Conservation (phyloP, 768 basidiomycete genomes). For the Lepiota brunneoincarnata region DNA sequence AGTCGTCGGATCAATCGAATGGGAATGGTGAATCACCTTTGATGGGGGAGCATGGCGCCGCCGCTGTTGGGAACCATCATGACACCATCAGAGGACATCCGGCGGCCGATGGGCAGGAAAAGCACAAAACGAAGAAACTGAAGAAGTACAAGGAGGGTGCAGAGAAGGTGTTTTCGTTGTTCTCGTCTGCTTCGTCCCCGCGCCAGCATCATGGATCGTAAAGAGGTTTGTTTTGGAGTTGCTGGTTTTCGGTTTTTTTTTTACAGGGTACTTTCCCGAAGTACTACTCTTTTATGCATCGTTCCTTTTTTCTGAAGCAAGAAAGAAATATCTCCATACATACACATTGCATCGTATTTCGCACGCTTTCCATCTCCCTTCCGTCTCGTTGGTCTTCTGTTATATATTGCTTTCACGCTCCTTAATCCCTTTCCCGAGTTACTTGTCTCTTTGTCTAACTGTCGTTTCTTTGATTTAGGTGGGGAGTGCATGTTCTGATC, state of each 20-base stretch:
- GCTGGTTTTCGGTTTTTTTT: no score
- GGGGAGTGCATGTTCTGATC: no score
- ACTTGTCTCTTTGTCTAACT: no score
- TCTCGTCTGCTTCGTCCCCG: constrained; percentile 52
- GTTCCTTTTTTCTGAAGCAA: neutral
- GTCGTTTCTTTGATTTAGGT: constrained; percentile 19
- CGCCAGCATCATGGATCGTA: constrained; percentile 37
- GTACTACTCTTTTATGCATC: neutral
- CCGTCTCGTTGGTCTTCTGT: neutral
- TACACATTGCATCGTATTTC: neutral
- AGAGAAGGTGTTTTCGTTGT: constrained; percentile 81
- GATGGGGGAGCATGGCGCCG: no score
- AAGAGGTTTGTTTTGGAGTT: constrained; percentile 1
- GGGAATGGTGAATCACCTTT: constrained; percentile 44
- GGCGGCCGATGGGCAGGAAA: constrained; percentile 46
- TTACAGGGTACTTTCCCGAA: neutral
- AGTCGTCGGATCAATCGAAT: constrained; percentile 67
- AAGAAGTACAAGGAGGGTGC: constrained; percentile 88
- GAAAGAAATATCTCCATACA: neutral
- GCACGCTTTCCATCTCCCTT: neutral
- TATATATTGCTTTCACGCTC: no score
- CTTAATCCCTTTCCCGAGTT: no score
- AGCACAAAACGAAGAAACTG: constrained; percentile 69
- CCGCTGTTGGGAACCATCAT: no score
- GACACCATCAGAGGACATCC: constrained; percentile 15